Evolutionary conservation across 306 rosid genomes (phyloP).

Genomic region (Begonia peltatifolia): DNA sequence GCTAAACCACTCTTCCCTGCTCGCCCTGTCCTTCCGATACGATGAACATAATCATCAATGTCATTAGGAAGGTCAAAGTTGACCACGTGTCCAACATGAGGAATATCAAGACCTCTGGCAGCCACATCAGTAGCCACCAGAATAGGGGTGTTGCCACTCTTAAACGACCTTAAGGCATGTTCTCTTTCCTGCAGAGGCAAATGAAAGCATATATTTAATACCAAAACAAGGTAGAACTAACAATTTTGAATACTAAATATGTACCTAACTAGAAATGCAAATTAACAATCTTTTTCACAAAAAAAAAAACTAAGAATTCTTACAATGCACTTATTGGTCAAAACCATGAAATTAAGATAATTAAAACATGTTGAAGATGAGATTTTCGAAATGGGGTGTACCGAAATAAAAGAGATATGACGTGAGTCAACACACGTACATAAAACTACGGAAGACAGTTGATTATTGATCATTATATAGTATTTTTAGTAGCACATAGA

Average conservation of each 20-base stretch:
- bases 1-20: constrained; percentile 86
- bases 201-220: background rate
- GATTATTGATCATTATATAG: too few species aligned
- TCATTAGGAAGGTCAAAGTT: constrained; percentile 90
- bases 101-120: constrained; percentile 88
- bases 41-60: constrained; percentile 87
- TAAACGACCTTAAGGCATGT: constrained; percentile 59
- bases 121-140: constrained; percentile 94
- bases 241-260: background rate
- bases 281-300: background rate
- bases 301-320: background rate
- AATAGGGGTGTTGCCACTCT: constrained; percentile 76
- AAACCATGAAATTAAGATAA: too few species aligned
- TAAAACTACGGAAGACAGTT: too few species aligned
- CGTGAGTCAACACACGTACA: too few species aligned
- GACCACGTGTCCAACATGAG: constrained; percentile 79
- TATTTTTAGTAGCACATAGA: too few species aligned
- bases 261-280: background rate
- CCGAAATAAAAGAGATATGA: too few species aligned
- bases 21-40: constrained; percentile 86
- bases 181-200: constrained; percentile 72
- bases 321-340: background rate
- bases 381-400: too few species aligned
- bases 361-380: too few species aligned
- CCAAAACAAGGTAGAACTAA: background rate